Evolutionary conservation across 371 early-diverging fungal species (phyloP).

Genomic region (Zopfochytrium polystomum): DNA sequence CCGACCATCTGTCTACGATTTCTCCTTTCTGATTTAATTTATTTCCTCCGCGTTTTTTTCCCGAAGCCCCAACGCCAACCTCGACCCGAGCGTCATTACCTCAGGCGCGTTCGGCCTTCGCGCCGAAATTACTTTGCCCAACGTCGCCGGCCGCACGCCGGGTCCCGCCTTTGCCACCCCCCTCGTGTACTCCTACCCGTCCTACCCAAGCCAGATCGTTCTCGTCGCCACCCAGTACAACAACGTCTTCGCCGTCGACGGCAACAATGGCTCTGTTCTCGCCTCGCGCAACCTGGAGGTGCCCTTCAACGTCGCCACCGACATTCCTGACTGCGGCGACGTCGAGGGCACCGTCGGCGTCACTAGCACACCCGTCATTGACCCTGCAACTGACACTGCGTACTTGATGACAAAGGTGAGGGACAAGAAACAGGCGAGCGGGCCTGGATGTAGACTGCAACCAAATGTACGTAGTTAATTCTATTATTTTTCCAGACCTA

Average conservation of each 20-base stretch:
- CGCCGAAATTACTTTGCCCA: constrained; percentile 1
- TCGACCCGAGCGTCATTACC: constrained; percentile 12
- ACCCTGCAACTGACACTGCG: constrained; percentile 14
- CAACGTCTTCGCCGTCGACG: constrained; percentile 17
- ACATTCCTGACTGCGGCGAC: neutral
- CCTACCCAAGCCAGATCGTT: neutral
- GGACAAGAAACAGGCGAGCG: neutral
- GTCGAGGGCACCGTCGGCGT: neutral
- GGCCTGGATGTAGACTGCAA: neutral
- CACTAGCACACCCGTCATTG: too few species aligned
- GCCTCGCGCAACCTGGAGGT: neutral
- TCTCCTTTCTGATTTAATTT: neutral
- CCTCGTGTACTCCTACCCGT: constrained; percentile 10
- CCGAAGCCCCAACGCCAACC: constrained; percentile 6
- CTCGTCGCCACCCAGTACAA: constrained; percentile 11
- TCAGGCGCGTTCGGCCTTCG: constrained; percentile 5
- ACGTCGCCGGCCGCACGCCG: constrained; percentile 1
- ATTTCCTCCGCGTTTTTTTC: neutral
- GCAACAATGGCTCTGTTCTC: constrained; percentile 7
- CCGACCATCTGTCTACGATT: too few species aligned
- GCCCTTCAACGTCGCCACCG: constrained; percentile 4
- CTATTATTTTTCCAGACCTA: too few species aligned
- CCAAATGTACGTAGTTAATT: neutral
- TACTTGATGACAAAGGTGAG: too few species aligned
- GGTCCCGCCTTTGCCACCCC: constrained; percentile 11